phyloP scores from a whole-genome alignment of 2,329 filamentous ascomycete genomes.

The Chaetomiaceae sp. region DNA sequence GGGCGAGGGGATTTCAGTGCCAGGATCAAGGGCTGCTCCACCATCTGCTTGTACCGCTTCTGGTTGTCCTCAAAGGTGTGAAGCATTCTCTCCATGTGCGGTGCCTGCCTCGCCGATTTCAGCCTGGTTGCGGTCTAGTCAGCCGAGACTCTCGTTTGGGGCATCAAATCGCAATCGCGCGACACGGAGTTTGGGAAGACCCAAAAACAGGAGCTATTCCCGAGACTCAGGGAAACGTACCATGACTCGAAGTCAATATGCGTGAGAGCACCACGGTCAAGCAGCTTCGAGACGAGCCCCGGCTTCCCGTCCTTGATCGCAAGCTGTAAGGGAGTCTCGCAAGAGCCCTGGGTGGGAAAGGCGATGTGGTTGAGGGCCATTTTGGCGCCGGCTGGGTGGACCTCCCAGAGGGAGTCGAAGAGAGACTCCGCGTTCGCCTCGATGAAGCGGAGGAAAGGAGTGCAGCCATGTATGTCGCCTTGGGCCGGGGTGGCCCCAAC shows the following conservation, averaged over 20 bases:
- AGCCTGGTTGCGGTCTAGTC: slow-evolving; percentile 33
- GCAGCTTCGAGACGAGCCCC: slow-evolving; percentile 53
- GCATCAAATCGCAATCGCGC: too few species aligned
- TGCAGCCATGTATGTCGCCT: slow-evolving; percentile 60
- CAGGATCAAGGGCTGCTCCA: slow-evolving; percentile 62
- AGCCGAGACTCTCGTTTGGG: neutral
- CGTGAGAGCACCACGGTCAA: slow-evolving; percentile 58
- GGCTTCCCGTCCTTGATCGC: slow-evolving; percentile 54
- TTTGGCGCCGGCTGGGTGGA: slow-evolving; percentile 57
- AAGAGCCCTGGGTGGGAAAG: slow-evolving; percentile 35
- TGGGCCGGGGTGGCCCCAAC: slow-evolving; percentile 71
- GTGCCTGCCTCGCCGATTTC: slow-evolving; percentile 48
- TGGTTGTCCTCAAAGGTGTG: slow-evolving; percentile 46
- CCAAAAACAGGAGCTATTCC: too few species aligned
- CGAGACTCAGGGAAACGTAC: slow-evolving; percentile 7
- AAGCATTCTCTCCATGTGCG: slow-evolving; percentile 34
- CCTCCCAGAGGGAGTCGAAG: slow-evolving; percentile 46
- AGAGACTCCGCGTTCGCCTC: slow-evolving; percentile 45
- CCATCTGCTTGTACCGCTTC: slow-evolving; percentile 40
- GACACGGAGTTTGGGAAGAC: too few species aligned
- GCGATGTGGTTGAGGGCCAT: slow-evolving; percentile 64
- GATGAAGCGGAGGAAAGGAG: slow-evolving; percentile 63
- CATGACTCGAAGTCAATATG: slow-evolving; percentile 61
- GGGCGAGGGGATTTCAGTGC: slow-evolving; percentile 51
- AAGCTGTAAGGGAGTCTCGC: slow-evolving; percentile 42